A percentile compares a stretch with the other conserved stretches of the same genome.
Evolutionary conservation across 2,329 filamentous ascomycete genomes (phyloP).

Genomic region (Cordyceps militaris): DNA sequence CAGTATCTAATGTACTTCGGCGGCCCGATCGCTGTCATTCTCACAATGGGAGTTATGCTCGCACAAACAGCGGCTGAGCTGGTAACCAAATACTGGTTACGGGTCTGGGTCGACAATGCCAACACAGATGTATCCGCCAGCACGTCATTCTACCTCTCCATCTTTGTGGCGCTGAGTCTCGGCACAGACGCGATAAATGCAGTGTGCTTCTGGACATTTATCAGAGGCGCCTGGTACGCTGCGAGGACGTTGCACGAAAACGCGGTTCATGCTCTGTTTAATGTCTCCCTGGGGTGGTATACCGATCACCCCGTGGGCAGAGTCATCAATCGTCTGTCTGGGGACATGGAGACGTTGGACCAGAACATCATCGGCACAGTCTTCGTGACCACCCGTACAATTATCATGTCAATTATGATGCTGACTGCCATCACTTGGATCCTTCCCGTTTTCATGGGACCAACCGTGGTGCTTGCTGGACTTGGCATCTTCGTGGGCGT

Average conservation of each 20-base stretch:
- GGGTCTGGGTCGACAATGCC: slow-evolving; percentile 47
- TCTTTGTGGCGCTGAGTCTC: slow-evolving; percentile 42
- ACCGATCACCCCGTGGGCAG: slow-evolving; percentile 46
- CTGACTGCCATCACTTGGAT: slow-evolving; percentile 41
- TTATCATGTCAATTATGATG: slow-evolving; percentile 37
- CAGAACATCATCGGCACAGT: slow-evolving; percentile 38
- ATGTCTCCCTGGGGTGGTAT: slow-evolving; percentile 50
- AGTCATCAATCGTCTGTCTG: slow-evolving; percentile 48
- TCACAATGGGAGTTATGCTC: slow-evolving; percentile 32
- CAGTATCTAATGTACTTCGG: slow-evolving; percentile 47
- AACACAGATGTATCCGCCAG: slow-evolving; percentile 30
- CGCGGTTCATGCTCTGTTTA: slow-evolving; percentile 44
- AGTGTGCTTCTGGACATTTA: slow-evolving; percentile 38
- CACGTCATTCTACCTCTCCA: slow-evolving; percentile 43
- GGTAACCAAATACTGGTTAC: slow-evolving; percentile 40
- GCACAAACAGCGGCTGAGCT: slow-evolving; percentile 35
- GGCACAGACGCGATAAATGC: slow-evolving; percentile 36
- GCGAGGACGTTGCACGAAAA: slow-evolving; percentile 44
- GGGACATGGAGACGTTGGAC: slow-evolving; percentile 51
- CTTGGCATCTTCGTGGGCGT: slow-evolving; percentile 41
- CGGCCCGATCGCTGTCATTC: slow-evolving; percentile 33
- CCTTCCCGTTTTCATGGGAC: slow-evolving; percentile 29
- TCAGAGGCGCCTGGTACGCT: slow-evolving; percentile 49
- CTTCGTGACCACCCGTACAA: slow-evolving; percentile 33
- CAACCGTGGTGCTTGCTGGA: slow-evolving; percentile 39